Percentiles rank a stretch among this genome's conserved stretches.
phyloP scores from a whole-genome alignment of 2,329 filamentous ascomycete genomes.

The Arthrocladium fulminans region DNA sequence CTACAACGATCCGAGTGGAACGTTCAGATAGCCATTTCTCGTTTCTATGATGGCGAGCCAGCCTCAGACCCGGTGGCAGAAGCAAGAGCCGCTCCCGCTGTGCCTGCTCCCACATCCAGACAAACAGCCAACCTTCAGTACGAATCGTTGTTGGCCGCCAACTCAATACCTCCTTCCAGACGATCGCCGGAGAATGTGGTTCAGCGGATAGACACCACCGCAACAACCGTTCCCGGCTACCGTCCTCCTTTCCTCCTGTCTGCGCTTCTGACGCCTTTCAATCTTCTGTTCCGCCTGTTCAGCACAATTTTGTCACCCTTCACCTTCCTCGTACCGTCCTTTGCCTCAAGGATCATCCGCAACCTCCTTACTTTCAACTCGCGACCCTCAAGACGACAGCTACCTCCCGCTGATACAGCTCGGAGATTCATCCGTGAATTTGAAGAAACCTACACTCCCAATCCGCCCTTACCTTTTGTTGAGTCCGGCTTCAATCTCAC shows the following conservation, averaged over 20 bases:
- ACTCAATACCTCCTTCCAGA: slow-evolving; percentile 23
- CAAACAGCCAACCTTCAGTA: slow-evolving; percentile 66
- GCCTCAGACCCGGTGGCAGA: slow-evolving; percentile 66
- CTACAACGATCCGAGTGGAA: slow-evolving; percentile 91
- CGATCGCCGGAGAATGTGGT: slow-evolving; percentile 20
- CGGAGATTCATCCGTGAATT: slow-evolving; percentile 86
- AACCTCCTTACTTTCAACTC: slow-evolving; percentile 63
- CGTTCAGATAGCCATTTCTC: slow-evolving; percentile 91
- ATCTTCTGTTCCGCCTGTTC: slow-evolving; percentile 63
- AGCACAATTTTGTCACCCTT: slow-evolving; percentile 67
- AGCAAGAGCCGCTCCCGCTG: slow-evolving; percentile 52
- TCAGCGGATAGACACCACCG: slow-evolving; percentile 65
- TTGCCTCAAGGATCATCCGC: slow-evolving; percentile 54
- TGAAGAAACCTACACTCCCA: slow-evolving; percentile 78
- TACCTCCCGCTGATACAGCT: slow-evolving; percentile 80
- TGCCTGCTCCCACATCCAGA: slow-evolving; percentile 54
- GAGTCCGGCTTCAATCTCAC: slow-evolving; percentile 89
- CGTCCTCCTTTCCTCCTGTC: slow-evolving; percentile 67
- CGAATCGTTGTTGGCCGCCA: slow-evolving; percentile 41
- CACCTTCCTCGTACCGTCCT: slow-evolving; percentile 58
- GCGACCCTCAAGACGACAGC: slow-evolving; percentile 55
- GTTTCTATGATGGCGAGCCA: slow-evolving; percentile 95
- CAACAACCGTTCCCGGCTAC: slow-evolving; percentile 54
- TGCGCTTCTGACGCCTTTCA: slow-evolving; percentile 72
- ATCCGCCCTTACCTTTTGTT: slow-evolving; percentile 60